A percentile compares a stretch with the other conserved stretches of the same genome.
Conservation (phyloP, 495 filamentous ascomycete species). For the Chaetomium tenue region DNA sequence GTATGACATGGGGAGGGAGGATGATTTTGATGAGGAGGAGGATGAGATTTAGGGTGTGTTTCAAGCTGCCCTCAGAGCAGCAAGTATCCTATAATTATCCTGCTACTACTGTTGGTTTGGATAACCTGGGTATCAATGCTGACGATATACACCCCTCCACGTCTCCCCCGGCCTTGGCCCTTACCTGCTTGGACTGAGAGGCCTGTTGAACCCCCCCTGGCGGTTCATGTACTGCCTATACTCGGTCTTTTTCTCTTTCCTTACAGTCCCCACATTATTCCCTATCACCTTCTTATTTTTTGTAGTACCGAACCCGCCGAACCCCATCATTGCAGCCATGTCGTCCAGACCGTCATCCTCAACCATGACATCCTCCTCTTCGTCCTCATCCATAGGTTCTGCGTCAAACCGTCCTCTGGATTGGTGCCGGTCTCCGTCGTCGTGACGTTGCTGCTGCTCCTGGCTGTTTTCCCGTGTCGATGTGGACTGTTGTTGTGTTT, state of each 20-base stretch:
- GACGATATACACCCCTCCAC: slow-evolving; percentile 9
- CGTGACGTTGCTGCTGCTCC: slow-evolving; percentile 16
- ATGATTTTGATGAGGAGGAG: slow-evolving; percentile 98
- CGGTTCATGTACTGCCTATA: slow-evolving; percentile 99
- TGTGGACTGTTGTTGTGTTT: slow-evolving; percentile 10
- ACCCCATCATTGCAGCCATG: slow-evolving; percentile 87
- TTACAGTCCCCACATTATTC: slow-evolving; percentile 78
- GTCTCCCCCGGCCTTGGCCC: background rate
- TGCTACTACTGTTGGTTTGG: background rate
- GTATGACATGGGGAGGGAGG: slow-evolving; percentile 94
- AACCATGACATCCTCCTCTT: slow-evolving; percentile 46
- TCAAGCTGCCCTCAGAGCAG: too few relatives aligned
- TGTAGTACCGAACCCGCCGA: slow-evolving; percentile 78
- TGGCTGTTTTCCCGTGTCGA: slow-evolving; percentile 1
- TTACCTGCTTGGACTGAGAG: slow-evolving; percentile 59
- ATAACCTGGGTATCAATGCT: slow-evolving; percentile 25
- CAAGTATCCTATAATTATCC: background rate
- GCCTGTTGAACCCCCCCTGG: slow-evolving; percentile 92
- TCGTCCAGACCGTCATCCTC: slow-evolving; percentile 67
- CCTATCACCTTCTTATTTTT: slow-evolving; percentile 88
- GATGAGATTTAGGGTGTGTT: slow-evolving; percentile 72
- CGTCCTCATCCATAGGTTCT: slow-evolving; percentile 50
- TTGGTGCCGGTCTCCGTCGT: slow-evolving; percentile 20
- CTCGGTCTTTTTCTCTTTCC: slow-evolving; percentile 93
- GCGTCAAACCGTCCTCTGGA: slow-evolving; percentile 31